Percentiles rank a stretch among this genome's conserved stretches.
phyloP scores from a whole-genome alignment of 2,329 filamentous ascomycete species.

The Mariannaea elegans region DNA sequence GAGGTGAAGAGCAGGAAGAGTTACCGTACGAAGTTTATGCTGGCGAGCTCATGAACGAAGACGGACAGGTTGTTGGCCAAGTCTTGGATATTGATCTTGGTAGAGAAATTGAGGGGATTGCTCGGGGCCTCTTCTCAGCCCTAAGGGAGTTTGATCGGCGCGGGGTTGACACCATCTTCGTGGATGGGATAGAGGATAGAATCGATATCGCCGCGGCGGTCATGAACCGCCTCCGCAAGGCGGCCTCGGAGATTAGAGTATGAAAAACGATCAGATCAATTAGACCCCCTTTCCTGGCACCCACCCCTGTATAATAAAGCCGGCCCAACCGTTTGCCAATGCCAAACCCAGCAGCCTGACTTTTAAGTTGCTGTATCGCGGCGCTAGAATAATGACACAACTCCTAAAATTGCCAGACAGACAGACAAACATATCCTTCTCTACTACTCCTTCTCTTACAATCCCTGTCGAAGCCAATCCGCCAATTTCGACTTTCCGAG shows the following conservation, averaged over 20 bases:
- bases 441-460: slow-evolving; percentile 55
- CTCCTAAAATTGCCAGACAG: slow-evolving; percentile 32
- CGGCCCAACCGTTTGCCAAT: slow-evolving; percentile 29
- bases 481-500: slow-evolving; percentile 92
- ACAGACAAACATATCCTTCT: not conserved
- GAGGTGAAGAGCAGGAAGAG: slow-evolving; percentile 39
- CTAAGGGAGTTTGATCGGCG: slow-evolving; percentile 84
- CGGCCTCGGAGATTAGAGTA: slow-evolving; percentile 68
- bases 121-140: slow-evolving; percentile 87
- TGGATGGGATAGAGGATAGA: slow-evolving; percentile 85
- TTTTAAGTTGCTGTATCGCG: slow-evolving; percentile 35
- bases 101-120: slow-evolving; percentile 74
- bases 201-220: slow-evolving; percentile 86
- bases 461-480: slow-evolving; percentile 87
- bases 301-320: slow-evolving; percentile 36
- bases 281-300: slow-evolving; percentile 37
- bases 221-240: slow-evolving; percentile 85
- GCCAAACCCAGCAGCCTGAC: slow-evolving; percentile 33
- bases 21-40: slow-evolving; percentile 53
- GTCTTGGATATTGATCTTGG: slow-evolving; percentile 80
- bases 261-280: slow-evolving; percentile 47
- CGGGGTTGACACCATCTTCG: slow-evolving; percentile 83
- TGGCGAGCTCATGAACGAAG: slow-evolving; percentile 48
- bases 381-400: slow-evolving; percentile 43
- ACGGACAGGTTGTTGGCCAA: slow-evolving; percentile 47